Percentiles rank a stretch among this genome's conserved stretches.
phyloP scores from a whole-genome alignment of 306 rosid genomes.

The Malus domestica region DNA sequence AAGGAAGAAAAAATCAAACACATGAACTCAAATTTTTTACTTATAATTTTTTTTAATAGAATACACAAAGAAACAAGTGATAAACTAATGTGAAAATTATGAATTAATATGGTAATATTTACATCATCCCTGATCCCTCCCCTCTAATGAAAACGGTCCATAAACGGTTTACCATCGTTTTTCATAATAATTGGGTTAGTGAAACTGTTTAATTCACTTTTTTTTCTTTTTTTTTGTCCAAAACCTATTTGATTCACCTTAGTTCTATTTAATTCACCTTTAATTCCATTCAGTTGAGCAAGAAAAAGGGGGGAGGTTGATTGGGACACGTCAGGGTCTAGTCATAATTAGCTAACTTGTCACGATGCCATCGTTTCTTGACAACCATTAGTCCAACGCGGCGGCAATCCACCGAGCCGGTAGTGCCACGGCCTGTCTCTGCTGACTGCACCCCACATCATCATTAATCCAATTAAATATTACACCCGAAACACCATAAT shows the following conservation, averaged over 20 bases:
- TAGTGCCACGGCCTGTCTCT: not conserved
- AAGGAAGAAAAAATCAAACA: too few species aligned
- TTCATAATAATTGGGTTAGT: too few species aligned
- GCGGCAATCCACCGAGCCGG: not conserved
- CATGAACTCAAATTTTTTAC: too few species aligned
- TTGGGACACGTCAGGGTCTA: not conserved
- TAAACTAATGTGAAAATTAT: too few species aligned
- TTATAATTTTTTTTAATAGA: too few species aligned
- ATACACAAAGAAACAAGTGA: too few species aligned
- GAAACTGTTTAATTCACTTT: not conserved
- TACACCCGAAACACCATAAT: not conserved
- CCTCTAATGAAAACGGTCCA: too few species aligned
- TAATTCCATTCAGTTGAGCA: not conserved
- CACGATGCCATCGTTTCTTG: not conserved
- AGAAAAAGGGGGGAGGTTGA: slow-evolving; percentile 7
- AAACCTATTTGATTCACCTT: not conserved
- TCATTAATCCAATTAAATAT: not conserved
- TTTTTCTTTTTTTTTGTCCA: not conserved
- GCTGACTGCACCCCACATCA: slow-evolving; percentile 3
- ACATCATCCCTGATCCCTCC: too few species aligned
- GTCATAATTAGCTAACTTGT: not conserved
- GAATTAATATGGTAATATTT: too few species aligned
- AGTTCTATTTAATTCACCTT: not conserved
- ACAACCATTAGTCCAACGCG: slow-evolving; percentile 1
- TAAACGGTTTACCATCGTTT: too few species aligned